Conservation (phyloP, 371 early-diverging fungal species). For the Smittium culicis region DNA sequence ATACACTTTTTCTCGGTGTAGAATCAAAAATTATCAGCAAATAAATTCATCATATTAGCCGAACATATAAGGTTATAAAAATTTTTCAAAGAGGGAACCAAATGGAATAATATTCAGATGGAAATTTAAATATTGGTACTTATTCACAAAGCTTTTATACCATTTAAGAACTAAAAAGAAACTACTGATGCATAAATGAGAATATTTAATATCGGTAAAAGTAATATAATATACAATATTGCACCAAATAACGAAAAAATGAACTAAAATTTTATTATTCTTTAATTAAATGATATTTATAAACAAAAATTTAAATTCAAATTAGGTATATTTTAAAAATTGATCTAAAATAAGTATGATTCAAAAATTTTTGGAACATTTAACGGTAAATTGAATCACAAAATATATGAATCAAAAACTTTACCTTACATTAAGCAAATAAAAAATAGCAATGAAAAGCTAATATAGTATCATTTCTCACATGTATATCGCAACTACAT, state of each 20-base stretch:
- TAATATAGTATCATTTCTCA: too few species aligned
- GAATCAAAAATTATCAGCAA: conserved; percentile 9
- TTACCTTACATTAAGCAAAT: background rate
- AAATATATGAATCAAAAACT: background rate
- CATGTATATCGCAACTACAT: too few species aligned
- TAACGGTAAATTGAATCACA: background rate
- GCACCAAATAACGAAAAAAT: background rate
- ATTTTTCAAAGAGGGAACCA: conserved; percentile 11
- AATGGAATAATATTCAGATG: conserved; percentile 9
- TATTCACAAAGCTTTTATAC: conserved; percentile 11
- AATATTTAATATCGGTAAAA: background rate
- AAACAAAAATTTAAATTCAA: background rate
- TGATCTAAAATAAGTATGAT: background rate
- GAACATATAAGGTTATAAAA: conserved; percentile 12
- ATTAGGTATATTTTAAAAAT: background rate
- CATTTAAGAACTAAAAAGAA: background rate
- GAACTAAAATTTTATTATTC: background rate
- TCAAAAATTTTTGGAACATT: background rate
- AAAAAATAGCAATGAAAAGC: too few species aligned
- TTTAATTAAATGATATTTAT: background rate
- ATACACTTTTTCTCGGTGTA: conserved; percentile 11
- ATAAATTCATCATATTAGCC: conserved; percentile 10
- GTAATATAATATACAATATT: background rate
- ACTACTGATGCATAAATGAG: conserved; percentile 8
- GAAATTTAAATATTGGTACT: conserved; percentile 10